Evolutionary conservation across 2,329 filamentous ascomycete genomes (phyloP).

Genomic region (Westerdykella aurantiaca): DNA sequence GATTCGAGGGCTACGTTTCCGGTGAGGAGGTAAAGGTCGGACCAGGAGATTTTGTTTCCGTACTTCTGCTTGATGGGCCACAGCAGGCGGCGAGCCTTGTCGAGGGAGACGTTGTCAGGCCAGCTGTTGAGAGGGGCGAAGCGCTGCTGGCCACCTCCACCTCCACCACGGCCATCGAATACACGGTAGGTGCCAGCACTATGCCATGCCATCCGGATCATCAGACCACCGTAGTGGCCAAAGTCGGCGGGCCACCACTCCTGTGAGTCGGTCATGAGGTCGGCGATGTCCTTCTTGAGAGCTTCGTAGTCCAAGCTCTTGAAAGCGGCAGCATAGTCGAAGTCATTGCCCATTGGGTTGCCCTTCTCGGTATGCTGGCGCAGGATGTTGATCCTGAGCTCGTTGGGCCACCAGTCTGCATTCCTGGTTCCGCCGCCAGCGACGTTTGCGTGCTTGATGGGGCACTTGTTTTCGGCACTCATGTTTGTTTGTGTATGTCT

Average conservation of each 20-base stretch:
- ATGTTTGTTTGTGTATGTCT: neutral
- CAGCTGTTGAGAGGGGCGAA: constrained; percentile 78
- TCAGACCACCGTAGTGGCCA: constrained; percentile 74
- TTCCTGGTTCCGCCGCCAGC: constrained; percentile 61
- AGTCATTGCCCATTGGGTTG: constrained; percentile 60
- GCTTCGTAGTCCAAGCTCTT: constrained; percentile 64
- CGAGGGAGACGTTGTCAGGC: constrained; percentile 72
- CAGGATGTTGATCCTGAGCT: constrained; percentile 63
- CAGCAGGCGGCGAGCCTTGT: constrained; percentile 73
- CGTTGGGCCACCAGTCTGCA: constrained; percentile 68
- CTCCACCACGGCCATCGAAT: constrained; percentile 68
- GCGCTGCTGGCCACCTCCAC: constrained; percentile 68
- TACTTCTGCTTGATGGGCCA: constrained; percentile 85
- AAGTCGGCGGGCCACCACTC: constrained; percentile 80
- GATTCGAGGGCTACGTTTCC: constrained; percentile 73
- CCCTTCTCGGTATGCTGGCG: constrained; percentile 61
- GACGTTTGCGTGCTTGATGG: constrained; percentile 30
- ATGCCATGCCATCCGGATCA: constrained; percentile 79
- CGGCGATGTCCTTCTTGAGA: constrained; percentile 67
- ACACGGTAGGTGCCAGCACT: constrained; percentile 73
- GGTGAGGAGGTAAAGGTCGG: constrained; percentile 64
- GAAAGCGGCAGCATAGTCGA: constrained; percentile 69
- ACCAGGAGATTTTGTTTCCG: constrained; percentile 76
- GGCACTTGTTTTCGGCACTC: constrained; percentile 28
- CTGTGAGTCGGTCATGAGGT: constrained; percentile 70